Evolutionary conservation across 495 filamentous ascomycete species (phyloP), one percentile per base, ranked within the genome.

Genomic region (Tuber melanosporum): DNA sequence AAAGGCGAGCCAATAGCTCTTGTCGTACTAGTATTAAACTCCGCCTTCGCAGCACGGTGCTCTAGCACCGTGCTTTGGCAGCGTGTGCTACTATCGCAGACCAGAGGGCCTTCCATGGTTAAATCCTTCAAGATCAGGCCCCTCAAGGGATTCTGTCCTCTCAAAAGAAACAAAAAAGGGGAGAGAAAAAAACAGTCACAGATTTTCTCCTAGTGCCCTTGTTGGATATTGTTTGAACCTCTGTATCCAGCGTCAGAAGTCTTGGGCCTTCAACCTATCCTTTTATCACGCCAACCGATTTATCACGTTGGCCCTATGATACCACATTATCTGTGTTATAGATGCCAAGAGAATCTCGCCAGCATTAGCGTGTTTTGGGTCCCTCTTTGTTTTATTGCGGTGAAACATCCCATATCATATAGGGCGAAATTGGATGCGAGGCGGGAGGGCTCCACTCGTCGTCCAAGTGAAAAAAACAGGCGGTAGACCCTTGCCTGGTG

Each of bases 401-500:
- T 66, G 57, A 66, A 66, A 66, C 57, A 66, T 66, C 57, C 57
- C 57, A 36, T 66, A 66, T 66, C 57, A 66, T 32, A 57, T 26
- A 32, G 57, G 57, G 57, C 57, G 57, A 66, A 66, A 66, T 66
- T 66, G 57, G 57, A 66, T 66, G 57, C 26, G 26, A 3, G 57
- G 36, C 57, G 57, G 57, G 26, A n/a, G 49, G 22, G 9, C 49
- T 57, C 22, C 22, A n/a, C 49, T n/a, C 49, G 22, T 10, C 49
- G 57, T 32, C 57, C 57, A 36, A 5, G 26, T 66, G 57, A 66
- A 66, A n/a, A 36, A 32, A 66, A 66, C 57, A 66, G 14, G 26
- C 57, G 26, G n/a, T 17, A 26, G 12, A 66, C 57, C 57, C 57
- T 66, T 66, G 26, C 57, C 57, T 32, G 26, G 26, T 66, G 57